Percentiles rank a stretch among this genome's conserved stretches.
Conservation (phyloP, 225 moss, liverwort and hornwort species). For the Rhytidiadelphus loreus region DNA sequence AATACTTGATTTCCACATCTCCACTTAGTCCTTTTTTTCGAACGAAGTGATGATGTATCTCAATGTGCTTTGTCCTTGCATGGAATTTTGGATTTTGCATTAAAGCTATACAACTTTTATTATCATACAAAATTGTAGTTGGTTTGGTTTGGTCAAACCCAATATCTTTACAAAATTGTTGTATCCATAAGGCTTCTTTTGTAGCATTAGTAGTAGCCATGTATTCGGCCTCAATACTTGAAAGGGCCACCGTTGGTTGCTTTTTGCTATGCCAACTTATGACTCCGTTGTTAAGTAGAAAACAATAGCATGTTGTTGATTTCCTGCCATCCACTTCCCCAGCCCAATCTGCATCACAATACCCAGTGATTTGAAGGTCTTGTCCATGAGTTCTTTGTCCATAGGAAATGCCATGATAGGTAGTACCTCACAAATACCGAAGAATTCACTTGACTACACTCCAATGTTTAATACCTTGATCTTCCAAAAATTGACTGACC, state of each 20-base stretch:
- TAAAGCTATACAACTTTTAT: not conserved
- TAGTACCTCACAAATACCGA: rapidly evolving
- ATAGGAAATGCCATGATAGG: not conserved
- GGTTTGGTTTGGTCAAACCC: not conserved
- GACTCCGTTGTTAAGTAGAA: not conserved
- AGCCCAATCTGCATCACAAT: not conserved
- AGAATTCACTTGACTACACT: not conserved
- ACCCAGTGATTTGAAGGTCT: not conserved
- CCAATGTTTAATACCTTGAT: too few relatives aligned
- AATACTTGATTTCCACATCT: not conserved
- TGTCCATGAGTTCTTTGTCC: not conserved
- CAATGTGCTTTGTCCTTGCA: not conserved
- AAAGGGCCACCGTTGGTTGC: not conserved
- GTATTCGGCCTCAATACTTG: not conserved
- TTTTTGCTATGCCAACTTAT: not conserved
- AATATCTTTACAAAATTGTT: not conserved
- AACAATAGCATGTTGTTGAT: not conserved
- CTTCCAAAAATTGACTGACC: too few relatives aligned
- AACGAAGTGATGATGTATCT: not conserved
- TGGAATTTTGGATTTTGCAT: not conserved
- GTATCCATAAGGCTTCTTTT: not conserved
- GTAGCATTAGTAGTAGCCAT: not conserved
- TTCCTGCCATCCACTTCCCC: not conserved
- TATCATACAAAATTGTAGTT: not conserved
- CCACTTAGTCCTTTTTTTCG: not conserved